A percentile compares a stretch with the other conserved stretches of the same genome.
phyloP scores from a whole-genome alignment of 2,329 filamentous ascomycete genomes.

The Clonostachys sp. region DNA sequence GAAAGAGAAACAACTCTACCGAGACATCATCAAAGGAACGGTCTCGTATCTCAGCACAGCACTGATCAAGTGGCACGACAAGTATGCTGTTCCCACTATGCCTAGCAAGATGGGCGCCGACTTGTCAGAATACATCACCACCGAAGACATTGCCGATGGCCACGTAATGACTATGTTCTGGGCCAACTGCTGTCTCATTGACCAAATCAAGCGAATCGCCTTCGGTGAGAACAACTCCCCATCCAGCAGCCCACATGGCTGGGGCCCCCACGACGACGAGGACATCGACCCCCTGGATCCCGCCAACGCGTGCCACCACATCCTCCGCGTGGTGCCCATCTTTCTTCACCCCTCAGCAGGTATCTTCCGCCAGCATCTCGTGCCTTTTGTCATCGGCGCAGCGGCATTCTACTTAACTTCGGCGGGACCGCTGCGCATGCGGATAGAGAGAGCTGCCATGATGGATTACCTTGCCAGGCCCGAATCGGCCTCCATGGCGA shows the following conservation, averaged over 20 bases:
- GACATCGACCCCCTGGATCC: neutral
- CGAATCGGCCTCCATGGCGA: no score
- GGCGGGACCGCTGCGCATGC: no score
- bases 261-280: neutral
- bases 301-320: neutral
- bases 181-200: neutral
- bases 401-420: no score
- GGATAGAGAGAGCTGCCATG: no score
- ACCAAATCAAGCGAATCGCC: neutral
- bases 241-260: no score
- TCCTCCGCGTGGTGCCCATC: conserved; percentile 1
- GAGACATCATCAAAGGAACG: neutral
- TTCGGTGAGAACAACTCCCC: neutral
- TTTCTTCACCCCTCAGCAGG: conserved; percentile 1
- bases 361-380: neutral
- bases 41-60: neutral
- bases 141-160: neutral
- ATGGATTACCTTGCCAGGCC: no score
- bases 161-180: conserved; percentile 4
- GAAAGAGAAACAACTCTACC: neutral
- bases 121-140: neutral
- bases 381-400: no score
- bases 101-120: neutral
- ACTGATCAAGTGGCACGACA: neutral
- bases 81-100: neutral